These are phyloP conservation scores for Cladorrhinum samala DNA, from an alignment of 495 filamentous ascomycete genomes.

Conservation along the genomic window DNA sequence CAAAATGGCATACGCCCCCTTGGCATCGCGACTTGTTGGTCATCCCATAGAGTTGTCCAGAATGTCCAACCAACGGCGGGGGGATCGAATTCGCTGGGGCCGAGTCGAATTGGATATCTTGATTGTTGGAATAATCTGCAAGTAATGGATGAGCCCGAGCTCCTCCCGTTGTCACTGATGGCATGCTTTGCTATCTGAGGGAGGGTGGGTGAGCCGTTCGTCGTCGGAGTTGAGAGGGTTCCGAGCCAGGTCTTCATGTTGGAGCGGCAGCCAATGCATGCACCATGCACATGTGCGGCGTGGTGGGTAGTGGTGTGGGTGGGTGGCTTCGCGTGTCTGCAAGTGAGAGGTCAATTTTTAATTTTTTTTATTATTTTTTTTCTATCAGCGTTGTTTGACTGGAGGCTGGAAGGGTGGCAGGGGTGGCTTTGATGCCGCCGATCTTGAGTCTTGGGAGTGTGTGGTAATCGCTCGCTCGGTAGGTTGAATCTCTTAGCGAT, in stretches of 20 bases:
- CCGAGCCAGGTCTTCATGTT: conserved; percentile 25
- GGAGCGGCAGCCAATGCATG: conserved; percentile 42
- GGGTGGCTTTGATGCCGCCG: too few relatives aligned
- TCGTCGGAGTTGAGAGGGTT: conserved; percentile 23
- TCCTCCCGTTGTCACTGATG: neutral
- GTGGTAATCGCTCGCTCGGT: neutral
- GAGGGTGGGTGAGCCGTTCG: conserved; percentile 21
- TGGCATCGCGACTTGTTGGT: neutral
- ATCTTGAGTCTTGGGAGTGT: too few relatives aligned
- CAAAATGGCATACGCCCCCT: neutral
- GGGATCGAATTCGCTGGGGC: neutral
- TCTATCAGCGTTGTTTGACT: neutral
- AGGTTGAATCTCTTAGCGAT: neutral
- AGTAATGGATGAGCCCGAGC: neutral
- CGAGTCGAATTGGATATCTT: neutral
- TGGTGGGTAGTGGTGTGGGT: conserved; percentile 10
- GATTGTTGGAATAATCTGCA: neutral
- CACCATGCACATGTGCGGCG: conserved; percentile 25
- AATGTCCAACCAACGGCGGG: neutral
- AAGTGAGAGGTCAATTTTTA: conserved; percentile 2
- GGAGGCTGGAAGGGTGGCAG: neutral
- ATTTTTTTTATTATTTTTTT: neutral
- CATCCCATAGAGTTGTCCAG: neutral
- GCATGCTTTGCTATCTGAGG: conserved; percentile 1
- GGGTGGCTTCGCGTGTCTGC: conserved; percentile 11